Evolutionary conservation across 2,329 filamentous ascomycete genomes (phyloP).

Genomic region (Lasiodiplodia citricola): DNA sequence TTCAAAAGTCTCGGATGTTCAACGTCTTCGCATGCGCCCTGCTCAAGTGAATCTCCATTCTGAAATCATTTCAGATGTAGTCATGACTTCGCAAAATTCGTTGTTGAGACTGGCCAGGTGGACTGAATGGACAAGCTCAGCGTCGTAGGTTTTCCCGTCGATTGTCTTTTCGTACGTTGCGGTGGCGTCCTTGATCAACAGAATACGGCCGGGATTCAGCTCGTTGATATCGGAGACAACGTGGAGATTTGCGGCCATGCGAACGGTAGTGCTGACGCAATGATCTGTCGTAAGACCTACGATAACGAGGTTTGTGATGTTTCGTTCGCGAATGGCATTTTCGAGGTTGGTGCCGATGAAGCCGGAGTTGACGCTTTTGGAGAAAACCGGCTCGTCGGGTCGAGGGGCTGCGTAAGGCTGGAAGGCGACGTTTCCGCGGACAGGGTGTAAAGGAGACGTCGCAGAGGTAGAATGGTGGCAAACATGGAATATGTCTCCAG

Average conservation of each 20-base stretch:
- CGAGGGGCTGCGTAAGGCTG: constrained; percentile 6
- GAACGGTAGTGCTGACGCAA: constrained; percentile 15
- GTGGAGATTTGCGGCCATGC: constrained; percentile 11
- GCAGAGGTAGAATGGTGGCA: neutral
- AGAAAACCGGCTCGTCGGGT: neutral
- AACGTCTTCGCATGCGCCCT: too few species aligned
- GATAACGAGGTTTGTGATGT: neutral
- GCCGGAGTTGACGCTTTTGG: constrained; percentile 11
- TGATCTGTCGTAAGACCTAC: constrained; percentile 4
- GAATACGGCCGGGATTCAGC: neutral
- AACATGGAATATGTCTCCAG: constrained; percentile 13
- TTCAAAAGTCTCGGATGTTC: too few species aligned
- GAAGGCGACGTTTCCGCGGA: neutral
- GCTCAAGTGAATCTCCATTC: neutral
- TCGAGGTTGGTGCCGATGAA: constrained; percentile 20
- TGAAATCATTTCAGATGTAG: neutral
- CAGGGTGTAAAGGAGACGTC: neutral
- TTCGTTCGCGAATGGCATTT: neutral
- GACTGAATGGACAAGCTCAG: constrained; percentile 1
- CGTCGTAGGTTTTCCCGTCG: neutral
- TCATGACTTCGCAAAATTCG: constrained; percentile 9
- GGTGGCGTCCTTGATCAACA: constrained; percentile 8
- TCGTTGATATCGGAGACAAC: neutral
- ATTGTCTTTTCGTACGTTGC: constrained; percentile 1
- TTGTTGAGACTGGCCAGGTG: constrained; percentile 4